phyloP scores from a whole-genome alignment of 169 alveolate genomes.

The Toxoplasma gondii region DNA sequence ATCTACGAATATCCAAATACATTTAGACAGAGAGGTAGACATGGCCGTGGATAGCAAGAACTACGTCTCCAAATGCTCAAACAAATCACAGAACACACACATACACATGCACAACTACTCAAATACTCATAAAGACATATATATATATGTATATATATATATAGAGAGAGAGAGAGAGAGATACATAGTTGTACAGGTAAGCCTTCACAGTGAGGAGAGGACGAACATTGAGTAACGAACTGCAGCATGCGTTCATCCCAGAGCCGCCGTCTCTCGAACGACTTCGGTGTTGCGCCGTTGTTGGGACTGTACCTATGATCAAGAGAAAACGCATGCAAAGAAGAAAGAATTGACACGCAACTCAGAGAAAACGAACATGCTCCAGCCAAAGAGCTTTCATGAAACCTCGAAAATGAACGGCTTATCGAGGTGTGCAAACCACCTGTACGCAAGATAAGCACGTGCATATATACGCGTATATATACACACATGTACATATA shows the following conservation, averaged over 20 bases:
- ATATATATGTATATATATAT: constrained; percentile 19
- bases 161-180: background rate
- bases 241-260: constrained; percentile 46
- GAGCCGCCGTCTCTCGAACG: constrained; percentile 47
- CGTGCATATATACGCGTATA: no score
- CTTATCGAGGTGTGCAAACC: no score
- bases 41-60: background rate
- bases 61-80: background rate
- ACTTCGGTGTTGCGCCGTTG: constrained; percentile 37
- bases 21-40: background rate
- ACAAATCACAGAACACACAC: no score
- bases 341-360: background rate
- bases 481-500: background rate
- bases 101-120: no score
- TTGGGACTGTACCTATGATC: constrained; percentile 45
- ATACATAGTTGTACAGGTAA: background rate
- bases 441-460: no score
- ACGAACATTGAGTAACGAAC: constrained; percentile 3
- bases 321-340: background rate
- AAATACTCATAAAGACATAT: no score
- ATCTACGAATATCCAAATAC: background rate
- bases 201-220: background rate
- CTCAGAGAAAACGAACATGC: background rate
- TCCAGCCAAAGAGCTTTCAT: background rate
- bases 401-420: no score